Base-by-base conservation (phyloP, 2,329 filamentous ascomycete genomes). In the Colletotrichum kahawae region DNA sequence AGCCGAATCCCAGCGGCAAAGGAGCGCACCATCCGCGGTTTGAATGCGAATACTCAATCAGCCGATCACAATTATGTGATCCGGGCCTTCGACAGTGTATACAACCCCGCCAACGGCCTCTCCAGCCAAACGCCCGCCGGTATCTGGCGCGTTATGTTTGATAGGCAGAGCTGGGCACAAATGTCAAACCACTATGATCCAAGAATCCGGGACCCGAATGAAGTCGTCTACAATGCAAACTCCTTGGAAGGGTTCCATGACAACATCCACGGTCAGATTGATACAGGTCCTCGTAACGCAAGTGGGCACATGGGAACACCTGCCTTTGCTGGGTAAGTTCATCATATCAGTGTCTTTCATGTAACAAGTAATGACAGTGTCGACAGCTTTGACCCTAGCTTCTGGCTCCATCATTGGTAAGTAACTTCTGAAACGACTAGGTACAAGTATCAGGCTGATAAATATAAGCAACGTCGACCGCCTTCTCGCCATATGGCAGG, bases 141-240 rank as follows among this genome's bases (percentile, higher is more conserved):
- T 29, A 51, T 70, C 13, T 70, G 57, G 56, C 68, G 43, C 18
- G 59, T 70, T 18, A 70, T 70, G 68, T 70, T 70, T 27, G 43
- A 48, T 9, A 48, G n/a, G 5, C 43, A 48, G n/a, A 48, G 10
- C 43, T 48, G 43, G 43, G 43, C 21, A 4, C 43, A 48, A 48
- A 48, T 48, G 43, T 48, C 43, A 48, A 48, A 48, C 18, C 43
- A 48, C n/a, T 48, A 48, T 7, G 43, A 48, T 13, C 43, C 43
- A 21, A 48, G 43, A 21, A 9, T 48, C 10, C n/a, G 43, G 12
- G 43, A 48, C 12, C 43, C 43, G 10, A 48, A 48, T 48, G 43
- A 48, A 5, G 43, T 48, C 43, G 43, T 48, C 10, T 48, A 48
- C 43, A 48, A 48, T 7, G 43, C 43, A 48, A 48, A 48, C 43